phyloP scores from a whole-genome alignment of 805 yeast species.

The Ogataea nonfermentans region DNA sequence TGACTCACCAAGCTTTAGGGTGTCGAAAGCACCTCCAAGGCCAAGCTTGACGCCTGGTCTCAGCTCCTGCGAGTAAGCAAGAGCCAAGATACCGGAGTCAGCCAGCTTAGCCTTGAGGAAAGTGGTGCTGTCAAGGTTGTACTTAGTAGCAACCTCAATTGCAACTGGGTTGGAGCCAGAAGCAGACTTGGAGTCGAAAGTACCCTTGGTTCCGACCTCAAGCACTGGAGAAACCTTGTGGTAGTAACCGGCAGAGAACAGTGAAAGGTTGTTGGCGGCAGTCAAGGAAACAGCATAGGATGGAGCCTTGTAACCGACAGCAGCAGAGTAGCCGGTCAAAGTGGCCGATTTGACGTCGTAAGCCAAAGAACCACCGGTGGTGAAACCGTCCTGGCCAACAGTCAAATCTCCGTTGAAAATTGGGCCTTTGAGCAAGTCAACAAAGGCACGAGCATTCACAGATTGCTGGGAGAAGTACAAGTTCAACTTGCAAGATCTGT shows the following conservation, averaged over 20 bases:
- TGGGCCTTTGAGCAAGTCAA: constrained; percentile 94
- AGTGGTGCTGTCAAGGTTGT: constrained; percentile 81
- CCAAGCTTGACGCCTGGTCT: constrained; percentile 97
- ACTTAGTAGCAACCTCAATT: constrained; percentile 95
- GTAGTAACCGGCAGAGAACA: constrained; percentile 94
- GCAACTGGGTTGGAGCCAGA: constrained; percentile 78
- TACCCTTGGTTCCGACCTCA: constrained; percentile 98
- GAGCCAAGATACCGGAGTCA: constrained; percentile 91
- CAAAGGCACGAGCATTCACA: constrained; percentile 90
- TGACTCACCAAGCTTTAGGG: constrained; percentile 91
- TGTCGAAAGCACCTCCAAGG: constrained; percentile 95
- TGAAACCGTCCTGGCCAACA: constrained; percentile 92
- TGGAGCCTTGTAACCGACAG: constrained; percentile 88
- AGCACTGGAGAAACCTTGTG: constrained; percentile 88
- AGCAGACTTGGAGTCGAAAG: constrained; percentile 80
- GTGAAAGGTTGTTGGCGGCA: constrained; percentile 81
- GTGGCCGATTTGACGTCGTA: constrained; percentile 93
- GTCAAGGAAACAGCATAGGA: constrained; percentile 82
- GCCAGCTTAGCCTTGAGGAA: constrained; percentile 96
- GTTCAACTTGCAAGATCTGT: constrained; percentile 86
- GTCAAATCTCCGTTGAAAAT: constrained; percentile 93
- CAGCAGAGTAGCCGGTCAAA: constrained; percentile 91
- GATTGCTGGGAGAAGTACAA: constrained; percentile 89
- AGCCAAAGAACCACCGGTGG: constrained; percentile 96
- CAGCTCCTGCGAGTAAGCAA: constrained; percentile 90